These are phyloP conservation scores for Sideroxylon spinosum DNA, from an alignment of 179 eudicot genomes.

Conservation along the genomic window DNA sequence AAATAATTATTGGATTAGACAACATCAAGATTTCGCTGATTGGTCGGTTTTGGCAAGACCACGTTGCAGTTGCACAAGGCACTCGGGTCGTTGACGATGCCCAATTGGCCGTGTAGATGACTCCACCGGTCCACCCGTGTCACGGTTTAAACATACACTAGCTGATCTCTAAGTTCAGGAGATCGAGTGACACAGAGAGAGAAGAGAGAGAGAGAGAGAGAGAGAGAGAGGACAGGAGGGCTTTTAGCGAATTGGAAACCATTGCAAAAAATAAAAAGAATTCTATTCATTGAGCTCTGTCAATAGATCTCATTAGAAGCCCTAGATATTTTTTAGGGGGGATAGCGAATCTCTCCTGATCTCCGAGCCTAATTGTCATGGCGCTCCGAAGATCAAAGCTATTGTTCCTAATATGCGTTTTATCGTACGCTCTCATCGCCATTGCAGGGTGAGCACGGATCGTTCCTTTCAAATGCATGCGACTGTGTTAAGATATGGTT, in stretches of 20 bases:
- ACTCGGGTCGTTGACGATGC: background rate
- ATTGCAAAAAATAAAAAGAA: background rate
- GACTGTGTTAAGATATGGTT: background rate
- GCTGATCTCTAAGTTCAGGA: background rate
- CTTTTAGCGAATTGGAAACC: background rate
- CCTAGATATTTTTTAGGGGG: constrained; percentile 22
- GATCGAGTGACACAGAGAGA: background rate
- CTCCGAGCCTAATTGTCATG: constrained; percentile 33
- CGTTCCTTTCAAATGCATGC: background rate
- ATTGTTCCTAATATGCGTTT: constrained; percentile 44
- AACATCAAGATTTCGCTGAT: background rate
- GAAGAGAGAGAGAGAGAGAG: background rate
- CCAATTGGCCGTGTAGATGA: background rate
- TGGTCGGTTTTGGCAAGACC: constrained; percentile 12
- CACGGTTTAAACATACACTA: background rate
- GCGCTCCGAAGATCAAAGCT: constrained; percentile 49
- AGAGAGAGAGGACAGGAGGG: background rate
- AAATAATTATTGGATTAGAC: background rate
- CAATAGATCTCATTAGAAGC: constrained; percentile 23
- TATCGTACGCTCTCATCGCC: constrained; percentile 43
- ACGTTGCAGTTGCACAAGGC: constrained; percentile 15
- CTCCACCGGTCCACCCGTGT: constrained; percentile 15
- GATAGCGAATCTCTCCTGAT: constrained; percentile 31
- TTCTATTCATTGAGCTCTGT: background rate
- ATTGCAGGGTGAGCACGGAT: constrained; percentile 66